Conservation (phyloP, 2,329 filamentous ascomycete genomes). For the Cercospora beticola region DNA sequence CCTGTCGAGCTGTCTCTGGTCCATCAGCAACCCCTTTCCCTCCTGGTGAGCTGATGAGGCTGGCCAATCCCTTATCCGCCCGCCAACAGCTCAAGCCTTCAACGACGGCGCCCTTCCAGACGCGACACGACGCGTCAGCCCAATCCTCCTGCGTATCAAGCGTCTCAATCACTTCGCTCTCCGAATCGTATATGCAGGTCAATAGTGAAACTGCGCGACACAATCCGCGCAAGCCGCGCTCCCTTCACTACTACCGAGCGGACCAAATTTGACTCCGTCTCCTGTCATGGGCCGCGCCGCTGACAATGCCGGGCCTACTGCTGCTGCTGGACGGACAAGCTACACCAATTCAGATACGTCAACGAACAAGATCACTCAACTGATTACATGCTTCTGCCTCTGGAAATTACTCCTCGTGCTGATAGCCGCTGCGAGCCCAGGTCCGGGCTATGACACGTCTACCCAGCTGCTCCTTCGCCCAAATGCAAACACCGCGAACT, state of each 20-base stretch:
- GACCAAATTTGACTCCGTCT: background rate
- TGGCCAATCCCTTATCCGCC: background rate
- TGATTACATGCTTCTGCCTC: conserved; percentile 48
- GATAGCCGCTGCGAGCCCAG: conserved; percentile 59
- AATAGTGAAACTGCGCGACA: background rate
- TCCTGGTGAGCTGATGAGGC: background rate
- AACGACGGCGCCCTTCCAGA: background rate
- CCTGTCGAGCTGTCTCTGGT: background rate
- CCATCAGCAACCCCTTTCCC: background rate
- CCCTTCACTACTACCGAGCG: background rate
- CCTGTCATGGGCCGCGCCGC: background rate
- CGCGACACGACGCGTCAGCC: background rate
- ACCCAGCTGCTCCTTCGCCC: conserved; percentile 53
- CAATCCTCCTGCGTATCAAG: background rate
- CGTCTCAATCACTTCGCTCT: background rate
- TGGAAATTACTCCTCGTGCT: conserved; percentile 70
- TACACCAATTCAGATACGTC: background rate
- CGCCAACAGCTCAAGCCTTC: background rate
- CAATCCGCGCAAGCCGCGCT: background rate
- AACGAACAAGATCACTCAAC: conserved; percentile 16
- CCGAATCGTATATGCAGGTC: background rate
- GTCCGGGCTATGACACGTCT: conserved; percentile 76
- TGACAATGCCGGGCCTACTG: background rate
- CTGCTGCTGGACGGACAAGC: conserved; percentile 3
- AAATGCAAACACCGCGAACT: conserved; percentile 17